Conservation (phyloP, 495 filamentous ascomycete genomes). For the Annulohypoxylon stygium region DNA sequence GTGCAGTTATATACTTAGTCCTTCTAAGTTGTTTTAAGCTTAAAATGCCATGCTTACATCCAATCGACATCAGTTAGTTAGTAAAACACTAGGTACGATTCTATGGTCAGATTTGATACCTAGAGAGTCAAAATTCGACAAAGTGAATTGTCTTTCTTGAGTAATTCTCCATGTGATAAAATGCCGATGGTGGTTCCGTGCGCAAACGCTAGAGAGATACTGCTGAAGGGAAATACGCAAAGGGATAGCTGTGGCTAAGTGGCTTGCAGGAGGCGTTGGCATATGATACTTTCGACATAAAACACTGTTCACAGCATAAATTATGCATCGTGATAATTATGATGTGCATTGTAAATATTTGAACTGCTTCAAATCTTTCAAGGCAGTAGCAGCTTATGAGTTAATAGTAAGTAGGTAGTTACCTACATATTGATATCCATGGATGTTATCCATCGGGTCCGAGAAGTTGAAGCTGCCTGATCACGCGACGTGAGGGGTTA, state of each 20-base stretch:
- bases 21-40: background rate
- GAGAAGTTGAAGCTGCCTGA: background rate
- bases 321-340: no score
- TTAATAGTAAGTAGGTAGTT: no score
- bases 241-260: constrained; percentile 37
- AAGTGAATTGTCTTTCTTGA: no score
- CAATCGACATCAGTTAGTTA: background rate
- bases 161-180: no score
- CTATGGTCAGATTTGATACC: no score
- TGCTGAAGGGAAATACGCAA: background rate
- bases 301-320: no score
- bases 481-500: background rate
- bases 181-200: no score
- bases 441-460: background rate
- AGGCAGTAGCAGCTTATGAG: no score
- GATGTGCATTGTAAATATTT: background rate
- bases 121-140: no score
- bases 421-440: no score
- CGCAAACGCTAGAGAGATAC: background rate
- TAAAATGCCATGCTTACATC: background rate
- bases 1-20: background rate
- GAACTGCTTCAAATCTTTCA: no score
- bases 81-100: no score
- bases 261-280: constrained; percentile 29
- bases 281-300: background rate